Evolutionary conservation across 2,329 filamentous ascomycete species (phyloP).

Genomic region (Alternaria sp.): DNA sequence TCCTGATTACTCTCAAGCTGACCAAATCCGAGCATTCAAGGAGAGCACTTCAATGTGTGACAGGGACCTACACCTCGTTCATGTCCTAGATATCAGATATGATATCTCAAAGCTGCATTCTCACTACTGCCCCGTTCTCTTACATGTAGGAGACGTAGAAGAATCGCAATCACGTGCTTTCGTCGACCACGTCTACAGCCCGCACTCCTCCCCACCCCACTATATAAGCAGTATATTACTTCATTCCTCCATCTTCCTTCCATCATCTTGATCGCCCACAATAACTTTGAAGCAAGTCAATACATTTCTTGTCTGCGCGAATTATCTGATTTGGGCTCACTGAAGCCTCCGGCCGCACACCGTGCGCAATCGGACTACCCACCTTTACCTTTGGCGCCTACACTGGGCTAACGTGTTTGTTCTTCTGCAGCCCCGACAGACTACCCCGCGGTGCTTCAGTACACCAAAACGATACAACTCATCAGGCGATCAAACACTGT

Average conservation of each 20-base stretch:
- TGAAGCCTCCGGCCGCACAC: neutral
- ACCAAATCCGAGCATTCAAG: neutral
- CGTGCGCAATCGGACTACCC: neutral
- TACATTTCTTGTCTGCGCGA: neutral
- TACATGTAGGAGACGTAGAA: neutral
- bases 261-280: neutral
- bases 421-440: neutral
- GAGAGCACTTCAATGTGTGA: too few species aligned
- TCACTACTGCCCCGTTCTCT: neutral
- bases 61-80: neutral
- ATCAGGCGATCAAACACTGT: neutral
- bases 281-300: neutral
- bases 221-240: neutral
- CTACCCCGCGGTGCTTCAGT: neutral
- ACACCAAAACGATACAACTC: neutral
- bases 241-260: neutral
- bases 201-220: neutral
- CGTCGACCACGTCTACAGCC: neutral
- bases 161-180: neutral
- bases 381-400: constrained; percentile 10
- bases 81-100: neutral
- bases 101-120: neutral
- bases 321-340: neutral
- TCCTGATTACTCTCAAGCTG: neutral
- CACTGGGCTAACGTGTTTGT: neutral